These are phyloP conservation scores for Shiraia sp. DNA, from an alignment of 2,329 filamentous ascomycete species.

Conservation along the genomic window DNA sequence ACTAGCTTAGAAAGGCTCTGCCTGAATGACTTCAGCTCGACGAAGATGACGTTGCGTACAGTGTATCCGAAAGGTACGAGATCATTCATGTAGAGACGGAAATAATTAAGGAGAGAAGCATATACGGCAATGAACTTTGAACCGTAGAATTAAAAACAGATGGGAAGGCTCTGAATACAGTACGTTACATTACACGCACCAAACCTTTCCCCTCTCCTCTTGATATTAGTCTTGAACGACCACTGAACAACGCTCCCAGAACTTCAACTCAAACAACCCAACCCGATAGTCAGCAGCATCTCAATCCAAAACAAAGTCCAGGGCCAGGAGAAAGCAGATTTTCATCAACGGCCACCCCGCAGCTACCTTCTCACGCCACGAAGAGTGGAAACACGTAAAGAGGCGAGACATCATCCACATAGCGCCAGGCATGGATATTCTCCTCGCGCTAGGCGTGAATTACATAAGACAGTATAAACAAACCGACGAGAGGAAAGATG, in stretches of 20 bases:
- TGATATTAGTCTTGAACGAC: too few species aligned
- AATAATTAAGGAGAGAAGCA: too few species aligned
- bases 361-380: conserved; percentile 12
- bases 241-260: too few species aligned
- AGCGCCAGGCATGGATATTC: conserved; percentile 25
- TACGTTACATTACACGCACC: too few species aligned
- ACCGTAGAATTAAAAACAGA: conserved; percentile 13
- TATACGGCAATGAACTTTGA: conserved; percentile 18
- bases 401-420: conserved; percentile 15
- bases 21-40: too few species aligned
- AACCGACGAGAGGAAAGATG: conserved; percentile 11
- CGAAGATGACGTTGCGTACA: too few species aligned
- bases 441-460: conserved; percentile 21
- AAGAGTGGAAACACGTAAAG: conserved; percentile 9
- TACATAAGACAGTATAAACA: conserved; percentile 20
- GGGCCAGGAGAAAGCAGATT: conserved; percentile 19
- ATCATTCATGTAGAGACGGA: too few species aligned
- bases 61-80: too few species aligned
- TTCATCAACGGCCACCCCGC: conserved; percentile 14
- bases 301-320: conserved; percentile 19
- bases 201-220: too few species aligned
- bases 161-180: conserved; percentile 17
- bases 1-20: too few species aligned
- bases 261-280: too few species aligned
- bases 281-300: too few species aligned